A percentile compares a stretch with the other conserved stretches of the same genome.
Conservation (phyloP, 371 early-diverging fungal species). For the Chytridium lagenaria region DNA sequence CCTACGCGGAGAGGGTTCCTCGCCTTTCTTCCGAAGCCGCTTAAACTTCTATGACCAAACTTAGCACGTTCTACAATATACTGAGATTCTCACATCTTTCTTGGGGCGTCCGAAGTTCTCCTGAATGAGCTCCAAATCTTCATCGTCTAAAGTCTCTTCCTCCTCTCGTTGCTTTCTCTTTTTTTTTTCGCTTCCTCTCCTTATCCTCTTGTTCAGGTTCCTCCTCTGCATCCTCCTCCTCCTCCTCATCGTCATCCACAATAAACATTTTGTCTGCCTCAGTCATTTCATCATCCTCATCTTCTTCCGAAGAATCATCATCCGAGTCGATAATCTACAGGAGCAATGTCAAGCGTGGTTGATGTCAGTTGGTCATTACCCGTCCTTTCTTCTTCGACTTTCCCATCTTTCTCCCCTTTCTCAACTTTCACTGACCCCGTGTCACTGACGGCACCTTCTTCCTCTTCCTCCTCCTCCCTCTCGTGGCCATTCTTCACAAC, state of each 20-base stretch:
- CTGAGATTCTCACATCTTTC: conserved; percentile 15
- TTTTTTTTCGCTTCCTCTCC: conserved; percentile 28
- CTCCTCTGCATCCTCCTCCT: conserved; percentile 41
- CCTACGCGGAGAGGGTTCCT: conserved; percentile 20
- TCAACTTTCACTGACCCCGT: conserved; percentile 72
- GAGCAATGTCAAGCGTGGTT: not conserved
- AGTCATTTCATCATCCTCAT: conserved; percentile 53
- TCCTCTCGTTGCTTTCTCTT: conserved; percentile 27
- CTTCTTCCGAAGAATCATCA: conserved; percentile 47
- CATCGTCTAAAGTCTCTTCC: conserved; percentile 52
- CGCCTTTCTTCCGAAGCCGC: conserved; percentile 34
- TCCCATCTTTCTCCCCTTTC: conserved; percentile 66
- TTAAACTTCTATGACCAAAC: conserved; percentile 8
- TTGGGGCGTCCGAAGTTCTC: conserved; percentile 47
- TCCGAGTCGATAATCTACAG: conserved; percentile 35
- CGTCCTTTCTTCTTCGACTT: conserved; percentile 47
- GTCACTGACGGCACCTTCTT: conserved; percentile 54
- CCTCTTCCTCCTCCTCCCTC: conserved; percentile 45
- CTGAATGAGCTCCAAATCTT: conserved; percentile 57
- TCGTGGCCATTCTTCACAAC: conserved; percentile 67
- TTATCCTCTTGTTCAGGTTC: conserved; percentile 29
- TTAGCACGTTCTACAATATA: not conserved
- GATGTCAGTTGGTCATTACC: conserved; percentile 14
- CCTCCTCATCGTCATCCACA: conserved; percentile 59
- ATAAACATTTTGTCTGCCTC: conserved; percentile 57